phyloP scores from a whole-genome alignment of 805 yeast species.

The Hanseniaspora pseudoguilliermondii region DNA sequence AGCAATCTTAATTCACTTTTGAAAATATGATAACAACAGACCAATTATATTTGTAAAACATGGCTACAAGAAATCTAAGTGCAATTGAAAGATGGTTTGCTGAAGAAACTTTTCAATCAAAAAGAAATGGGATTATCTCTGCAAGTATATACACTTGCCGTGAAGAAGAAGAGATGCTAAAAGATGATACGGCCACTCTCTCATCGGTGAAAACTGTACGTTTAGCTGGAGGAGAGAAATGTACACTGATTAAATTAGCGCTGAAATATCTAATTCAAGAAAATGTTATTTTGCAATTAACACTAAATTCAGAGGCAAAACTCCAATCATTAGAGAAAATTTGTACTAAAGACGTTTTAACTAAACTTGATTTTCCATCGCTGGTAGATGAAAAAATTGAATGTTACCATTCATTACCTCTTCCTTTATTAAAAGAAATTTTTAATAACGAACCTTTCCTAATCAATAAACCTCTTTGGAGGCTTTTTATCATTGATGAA shows the following conservation, averaged over 20 bases:
- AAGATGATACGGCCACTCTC: conserved; percentile 21
- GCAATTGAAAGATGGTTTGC: conserved; percentile 21
- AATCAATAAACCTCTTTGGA: conserved; percentile 23
- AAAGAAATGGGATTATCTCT: conserved; percentile 23
- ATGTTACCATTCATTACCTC: conserved; percentile 23
- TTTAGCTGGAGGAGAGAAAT: conserved; percentile 13
- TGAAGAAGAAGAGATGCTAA: conserved; percentile 15
- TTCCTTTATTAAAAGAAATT: conserved; percentile 22
- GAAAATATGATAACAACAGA: not conserved
- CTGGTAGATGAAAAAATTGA: conserved; percentile 21
- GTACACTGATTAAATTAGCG: conserved; percentile 17
- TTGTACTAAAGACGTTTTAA: conserved; percentile 19
- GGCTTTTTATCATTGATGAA: conserved; percentile 21
- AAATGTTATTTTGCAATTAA: conserved; percentile 20
- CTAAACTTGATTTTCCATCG: conserved; percentile 19
- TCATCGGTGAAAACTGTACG: conserved; percentile 17
- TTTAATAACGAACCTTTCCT: conserved; percentile 20
- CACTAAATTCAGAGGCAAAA: conserved; percentile 20
- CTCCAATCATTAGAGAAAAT: conserved; percentile 19
- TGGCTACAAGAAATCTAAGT: conserved; percentile 21
- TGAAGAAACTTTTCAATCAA: conserved; percentile 18
- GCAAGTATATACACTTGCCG: conserved; percentile 18
- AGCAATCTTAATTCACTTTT: too few relatives aligned
- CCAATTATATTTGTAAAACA: not conserved
- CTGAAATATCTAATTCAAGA: conserved; percentile 18